Base-by-base conservation (phyloP, 148 eudicot species). In the Nepenthes mirabilis region DNA sequence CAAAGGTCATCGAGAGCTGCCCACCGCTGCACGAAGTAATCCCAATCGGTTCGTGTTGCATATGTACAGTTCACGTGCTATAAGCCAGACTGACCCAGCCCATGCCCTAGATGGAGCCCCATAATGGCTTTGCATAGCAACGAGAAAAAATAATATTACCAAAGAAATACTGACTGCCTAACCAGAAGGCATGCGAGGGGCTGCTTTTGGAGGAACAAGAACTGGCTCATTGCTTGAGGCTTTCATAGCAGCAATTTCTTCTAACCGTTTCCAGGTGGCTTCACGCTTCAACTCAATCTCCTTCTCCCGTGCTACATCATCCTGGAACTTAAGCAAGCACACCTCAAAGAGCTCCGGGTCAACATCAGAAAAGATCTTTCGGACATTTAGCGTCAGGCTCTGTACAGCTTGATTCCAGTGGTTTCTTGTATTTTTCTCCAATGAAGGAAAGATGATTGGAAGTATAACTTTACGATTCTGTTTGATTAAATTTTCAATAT, bases 401-500 rank as follows among this genome's bases (percentile, higher is more conserved):
- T 67, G 76, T 43, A 72, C 76, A 10, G 76, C 76, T 57, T 62
- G 76, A 60, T 72, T 72, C 76, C 76, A 72, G 72, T 72, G 76
- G 37, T 43, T 67, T 43, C 45, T 67, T 37, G 71, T 64, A 67
- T 72, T 72, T 54, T 35, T 67, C 57, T 72, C 76, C 64, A 72
- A 58, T 14, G 67, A 53, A 6, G 75, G 75, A 56, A 66, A 62
- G 14, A 72, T 61, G 9, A 72, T 67, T 10, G 81, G 77, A 52
- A 76, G 69, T 45, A 80, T 76, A 40, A 74, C 74, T 37, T 76
- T 74, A 55, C 75, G 66, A 55, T 75, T 79, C 64, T 76, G 78
- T 59, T 76, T 80, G 57, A 79, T 76, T 11, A 80, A 67, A 64
- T 68, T 73, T 57, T 76, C 83, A 48, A 79, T 65, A 40, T 79